Evolutionary conservation across 805 yeast genomes (phyloP), one percentile per base, ranked within the genome.

Genomic region (Saccharomycopsis oosterbeekiorum): DNA sequence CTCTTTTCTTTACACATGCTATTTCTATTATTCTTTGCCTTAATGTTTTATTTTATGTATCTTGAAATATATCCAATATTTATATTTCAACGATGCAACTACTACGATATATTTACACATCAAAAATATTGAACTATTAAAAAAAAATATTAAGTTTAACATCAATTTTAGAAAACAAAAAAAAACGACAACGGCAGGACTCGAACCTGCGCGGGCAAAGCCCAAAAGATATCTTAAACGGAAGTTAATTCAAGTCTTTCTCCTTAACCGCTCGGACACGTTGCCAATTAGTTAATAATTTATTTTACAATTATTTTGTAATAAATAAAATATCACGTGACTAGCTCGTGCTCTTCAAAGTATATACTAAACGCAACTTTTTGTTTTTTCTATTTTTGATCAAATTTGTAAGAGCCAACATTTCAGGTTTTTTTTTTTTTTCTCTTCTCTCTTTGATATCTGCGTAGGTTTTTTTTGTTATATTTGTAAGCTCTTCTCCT

Each of bases 141-240:
- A n/a, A n/a, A n/a, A n/a, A n/a, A n/a, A n/a, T n/a, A n/a, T n/a
- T n/a, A n/a, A n/a, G n/a, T n/a, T n/a, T n/a, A n/a, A n/a, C n/a
- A n/a, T n/a, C n/a, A n/a, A n/a, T n/a, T n/a, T n/a, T n/a, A n/a
- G n/a, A n/a, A n/a, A n/a, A n/a, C n/a, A 57, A 61, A 73, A 75
- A 71, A 73, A 70, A 67, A 66, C 85, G 85, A 81, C 85, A 82
- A 79, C 85, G 80, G 84, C 86, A 82, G 86, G 86, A 82, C 73
- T 83, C 84, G 86, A 82, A 81, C 81, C 82, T 78, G 80, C 79
- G 82, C 82, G 82, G 81, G 81, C 76, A 77, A 76, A 74, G 78
- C 81, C 82, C 82, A 78, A 78, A 77, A 78, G 82, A 78, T 78
- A 66, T 65, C 69, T 64, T 56, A 47, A 56, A 56, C 19, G 10